Conservation (phyloP, 257 asterid genomes). For the Solanum piurae region DNA sequence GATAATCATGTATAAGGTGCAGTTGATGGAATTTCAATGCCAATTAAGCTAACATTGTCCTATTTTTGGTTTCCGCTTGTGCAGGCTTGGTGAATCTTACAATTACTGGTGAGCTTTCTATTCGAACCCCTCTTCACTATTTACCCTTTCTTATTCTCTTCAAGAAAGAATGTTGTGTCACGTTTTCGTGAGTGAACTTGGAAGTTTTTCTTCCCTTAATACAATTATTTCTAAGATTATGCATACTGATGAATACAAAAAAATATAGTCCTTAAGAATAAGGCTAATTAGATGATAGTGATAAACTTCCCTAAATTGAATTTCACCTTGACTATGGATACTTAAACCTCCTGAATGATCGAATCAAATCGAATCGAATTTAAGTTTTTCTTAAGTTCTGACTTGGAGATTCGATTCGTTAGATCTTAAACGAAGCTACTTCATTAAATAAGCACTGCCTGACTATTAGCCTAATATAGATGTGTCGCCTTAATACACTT, state of each 20-base stretch:
- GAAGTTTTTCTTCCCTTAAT: background rate
- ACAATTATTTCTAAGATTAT: background rate
- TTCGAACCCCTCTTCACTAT: background rate
- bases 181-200: background rate
- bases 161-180: background rate
- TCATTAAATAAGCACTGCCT: background rate
- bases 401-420: background rate
- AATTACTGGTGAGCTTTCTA: constrained; percentile 41
- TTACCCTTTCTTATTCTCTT: background rate
- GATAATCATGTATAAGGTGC: background rate
- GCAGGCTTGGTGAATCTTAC: constrained; percentile 93
- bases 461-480: background rate
- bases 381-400: background rate
- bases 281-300: background rate
- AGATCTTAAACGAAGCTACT: background rate
- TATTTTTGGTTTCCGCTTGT: constrained; percentile 8
- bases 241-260: background rate
- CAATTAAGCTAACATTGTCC: background rate
- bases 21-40: background rate
- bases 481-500: background rate
- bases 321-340: background rate
- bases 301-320: background rate
- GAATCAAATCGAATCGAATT: background rate
- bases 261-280: background rate
- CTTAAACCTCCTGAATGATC: background rate